These are phyloP conservation scores for Exophiala aquamarina DNA, from an alignment of 2,329 filamentous ascomycete genomes.

Conservation along the genomic window DNA sequence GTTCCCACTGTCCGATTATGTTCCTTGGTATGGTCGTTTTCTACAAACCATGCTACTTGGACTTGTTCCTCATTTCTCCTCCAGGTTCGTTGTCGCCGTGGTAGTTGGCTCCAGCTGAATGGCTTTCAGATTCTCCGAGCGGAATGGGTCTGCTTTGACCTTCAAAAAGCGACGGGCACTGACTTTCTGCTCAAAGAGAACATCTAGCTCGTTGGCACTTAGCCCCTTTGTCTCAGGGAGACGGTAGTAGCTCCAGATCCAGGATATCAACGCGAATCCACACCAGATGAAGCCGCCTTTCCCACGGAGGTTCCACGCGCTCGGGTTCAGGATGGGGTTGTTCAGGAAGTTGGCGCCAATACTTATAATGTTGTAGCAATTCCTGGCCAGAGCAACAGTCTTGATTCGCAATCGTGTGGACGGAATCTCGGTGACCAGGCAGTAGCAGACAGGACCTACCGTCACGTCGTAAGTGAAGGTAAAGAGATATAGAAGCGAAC, in stretches of 20 bases:
- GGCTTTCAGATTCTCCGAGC: too few relatives aligned
- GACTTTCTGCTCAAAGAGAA: slow-evolving; percentile 35
- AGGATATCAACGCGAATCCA: slow-evolving; percentile 41
- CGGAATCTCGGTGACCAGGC: slow-evolving; percentile 52
- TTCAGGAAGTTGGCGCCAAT: slow-evolving; percentile 45
- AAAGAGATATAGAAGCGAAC: slow-evolving; percentile 52
- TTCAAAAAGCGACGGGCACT: too few relatives aligned
- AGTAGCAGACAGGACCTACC: slow-evolving; percentile 55
- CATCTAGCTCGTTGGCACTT: slow-evolving; percentile 41
- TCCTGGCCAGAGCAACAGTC: slow-evolving; percentile 53
- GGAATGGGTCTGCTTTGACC: too few relatives aligned
- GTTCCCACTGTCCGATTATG: too few relatives aligned
- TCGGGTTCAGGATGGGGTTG: slow-evolving; percentile 30
- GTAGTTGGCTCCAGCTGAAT: too few relatives aligned
- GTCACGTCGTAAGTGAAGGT: slow-evolving; percentile 56
- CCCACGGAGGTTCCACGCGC: slow-evolving; percentile 34
- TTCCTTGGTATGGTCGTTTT: too few relatives aligned
- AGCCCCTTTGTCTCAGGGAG: slow-evolving; percentile 48
- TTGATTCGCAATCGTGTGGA: slow-evolving; percentile 55
- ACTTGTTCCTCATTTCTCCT: too few relatives aligned
- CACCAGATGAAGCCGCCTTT: slow-evolving; percentile 38
- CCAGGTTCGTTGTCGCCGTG: too few relatives aligned
- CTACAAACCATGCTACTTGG: too few relatives aligned
- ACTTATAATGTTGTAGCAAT: slow-evolving; percentile 49
- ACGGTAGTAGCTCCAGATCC: slow-evolving; percentile 42